phyloP scores from a whole-genome alignment of 2,329 filamentous ascomycete genomes.

The Cladophialophora carrionii region DNA sequence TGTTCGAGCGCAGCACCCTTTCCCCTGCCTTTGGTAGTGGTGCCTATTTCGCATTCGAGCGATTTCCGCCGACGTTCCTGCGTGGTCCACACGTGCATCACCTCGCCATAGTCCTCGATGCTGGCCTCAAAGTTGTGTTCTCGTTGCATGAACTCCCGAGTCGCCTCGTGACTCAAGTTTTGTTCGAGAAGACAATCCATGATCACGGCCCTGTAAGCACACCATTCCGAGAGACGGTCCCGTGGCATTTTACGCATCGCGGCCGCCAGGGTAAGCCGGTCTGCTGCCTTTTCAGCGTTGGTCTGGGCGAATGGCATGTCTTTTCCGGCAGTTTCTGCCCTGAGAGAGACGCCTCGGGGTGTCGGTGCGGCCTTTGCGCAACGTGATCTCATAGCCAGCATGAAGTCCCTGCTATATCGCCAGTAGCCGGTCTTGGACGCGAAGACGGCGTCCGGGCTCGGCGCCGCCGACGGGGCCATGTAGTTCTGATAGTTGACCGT shows the following conservation, averaged over 20 bases:
- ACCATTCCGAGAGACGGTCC: slow-evolving; percentile 20
- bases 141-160: slow-evolving; percentile 10
- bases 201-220: slow-evolving; percentile 17
- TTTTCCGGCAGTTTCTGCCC: slow-evolving; percentile 10
- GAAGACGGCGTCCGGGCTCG: slow-evolving; percentile 34
- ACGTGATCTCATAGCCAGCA: slow-evolving; percentile 22
- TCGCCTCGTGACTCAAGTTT: slow-evolving; percentile 17
- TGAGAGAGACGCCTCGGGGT: neutral
- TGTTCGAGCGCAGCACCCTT: neutral
- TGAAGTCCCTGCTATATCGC: slow-evolving; percentile 32
- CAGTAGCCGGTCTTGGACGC: slow-evolving; percentile 38
- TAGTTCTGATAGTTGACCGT: slow-evolving; percentile 36
- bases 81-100: slow-evolving; percentile 22
- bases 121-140: slow-evolving; percentile 28
- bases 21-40: neutral
- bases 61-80: slow-evolving; percentile 21
- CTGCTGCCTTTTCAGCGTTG: slow-evolving; percentile 24
- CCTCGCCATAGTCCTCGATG: slow-evolving; percentile 19
- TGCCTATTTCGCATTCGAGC: slow-evolving; percentile 5
- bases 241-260: slow-evolving; percentile 10
- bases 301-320: slow-evolving; percentile 17
- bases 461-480: slow-evolving; percentile 29
- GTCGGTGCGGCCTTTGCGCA: slow-evolving; percentile 13
- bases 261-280: slow-evolving; percentile 6
- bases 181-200: slow-evolving; percentile 24